phyloP scores from a whole-genome alignment of 495 filamentous ascomycete species.

The Trichoderma virens region DNA sequence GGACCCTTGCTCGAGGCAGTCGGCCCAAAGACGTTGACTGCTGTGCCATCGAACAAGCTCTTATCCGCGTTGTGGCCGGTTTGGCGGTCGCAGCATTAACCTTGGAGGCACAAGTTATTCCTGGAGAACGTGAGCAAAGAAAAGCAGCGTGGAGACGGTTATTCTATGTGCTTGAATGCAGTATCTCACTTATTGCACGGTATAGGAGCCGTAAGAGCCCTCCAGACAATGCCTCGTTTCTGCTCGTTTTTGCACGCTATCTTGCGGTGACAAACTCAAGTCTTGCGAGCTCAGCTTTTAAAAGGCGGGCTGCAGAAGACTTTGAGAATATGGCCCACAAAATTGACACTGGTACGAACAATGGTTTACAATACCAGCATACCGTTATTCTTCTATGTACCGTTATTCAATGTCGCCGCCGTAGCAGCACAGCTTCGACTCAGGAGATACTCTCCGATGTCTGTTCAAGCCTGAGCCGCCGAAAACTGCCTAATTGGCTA shows the following conservation, averaged over 20 bases:
- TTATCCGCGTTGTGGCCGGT: background rate
- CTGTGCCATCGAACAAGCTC: background rate
- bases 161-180: background rate
- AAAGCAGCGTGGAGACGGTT: background rate
- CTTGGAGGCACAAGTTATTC: background rate
- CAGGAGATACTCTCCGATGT: slow-evolving; percentile 14
- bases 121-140: background rate
- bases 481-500: slow-evolving; percentile 14
- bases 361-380: background rate
- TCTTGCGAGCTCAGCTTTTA: background rate
- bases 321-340: background rate
- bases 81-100: background rate
- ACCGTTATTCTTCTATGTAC: background rate
- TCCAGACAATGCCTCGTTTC: background rate
- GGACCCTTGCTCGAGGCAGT: background rate
- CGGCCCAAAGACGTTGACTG: background rate
- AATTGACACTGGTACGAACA: background rate
- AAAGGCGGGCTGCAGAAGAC: background rate
- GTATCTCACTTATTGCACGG: background rate
- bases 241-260: slow-evolving; percentile 1
- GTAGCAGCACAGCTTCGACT: background rate
- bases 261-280: background rate
- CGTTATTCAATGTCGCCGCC: background rate
- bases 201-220: background rate
- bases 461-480: slow-evolving; percentile 20